Evolutionary conservation across 805 yeast genomes (phyloP).

Genomic region (Schwanniomyces yamadae): DNA sequence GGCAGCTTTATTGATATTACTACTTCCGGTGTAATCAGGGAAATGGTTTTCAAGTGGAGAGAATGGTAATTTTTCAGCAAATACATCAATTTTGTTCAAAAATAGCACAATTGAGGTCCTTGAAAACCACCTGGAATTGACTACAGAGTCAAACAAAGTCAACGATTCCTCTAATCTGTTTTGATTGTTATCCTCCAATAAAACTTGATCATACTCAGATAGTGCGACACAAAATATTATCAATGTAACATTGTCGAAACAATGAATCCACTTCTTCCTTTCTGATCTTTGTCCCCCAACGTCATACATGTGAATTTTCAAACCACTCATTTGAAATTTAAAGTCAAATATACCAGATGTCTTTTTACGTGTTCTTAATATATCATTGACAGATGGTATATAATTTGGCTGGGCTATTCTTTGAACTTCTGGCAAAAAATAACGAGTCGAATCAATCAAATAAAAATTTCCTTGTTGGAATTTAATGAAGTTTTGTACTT

Average conservation of each 20-base stretch:
- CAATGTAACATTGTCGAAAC: slow-evolving; percentile 88
- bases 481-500: slow-evolving; percentile 56
- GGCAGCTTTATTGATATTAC: slow-evolving; percentile 84
- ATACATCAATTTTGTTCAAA: slow-evolving; percentile 85
- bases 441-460: slow-evolving; percentile 79
- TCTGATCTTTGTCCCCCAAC: slow-evolving; percentile 97
- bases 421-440: slow-evolving; percentile 66
- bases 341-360: slow-evolving; percentile 91
- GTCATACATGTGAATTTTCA: slow-evolving; percentile 55
- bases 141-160: slow-evolving; percentile 83
- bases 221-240: slow-evolving; percentile 90
- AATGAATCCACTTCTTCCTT: slow-evolving; percentile 95
- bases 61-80: slow-evolving; percentile 77
- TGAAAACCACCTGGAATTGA: slow-evolving; percentile 89
- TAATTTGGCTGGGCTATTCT: slow-evolving; percentile 62
- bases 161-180: slow-evolving; percentile 81
- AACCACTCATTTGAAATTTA: slow-evolving; percentile 67
- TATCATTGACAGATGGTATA: slow-evolving; percentile 73
- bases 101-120: slow-evolving; percentile 83
- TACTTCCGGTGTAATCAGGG: slow-evolving; percentile 92
- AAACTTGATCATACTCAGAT: slow-evolving; percentile 85
- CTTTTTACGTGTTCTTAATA: slow-evolving; percentile 83
- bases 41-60: slow-evolving; percentile 81
- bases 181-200: slow-evolving; percentile 72
- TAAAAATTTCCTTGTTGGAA: slow-evolving; percentile 70